These are phyloP conservation scores for Conticribra weissflogii DNA, from an alignment of 108 stramenopile species.

Conservation along the genomic window DNA sequence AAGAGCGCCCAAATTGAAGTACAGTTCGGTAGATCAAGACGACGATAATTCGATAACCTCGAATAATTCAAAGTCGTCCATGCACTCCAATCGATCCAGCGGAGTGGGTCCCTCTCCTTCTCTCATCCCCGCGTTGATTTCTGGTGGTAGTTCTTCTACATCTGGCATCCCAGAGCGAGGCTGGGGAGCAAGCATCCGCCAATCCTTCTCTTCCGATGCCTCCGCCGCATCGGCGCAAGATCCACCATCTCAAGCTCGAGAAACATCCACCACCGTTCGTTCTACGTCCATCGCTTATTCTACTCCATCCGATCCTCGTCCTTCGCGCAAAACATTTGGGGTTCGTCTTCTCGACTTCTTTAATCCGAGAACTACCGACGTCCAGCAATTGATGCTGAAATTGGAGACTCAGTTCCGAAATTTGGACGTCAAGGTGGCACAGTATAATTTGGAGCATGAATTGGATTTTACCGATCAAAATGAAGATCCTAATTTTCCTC, in stretches of 20 bases:
- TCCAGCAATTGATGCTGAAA: conserved; percentile 30
- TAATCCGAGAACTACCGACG: conserved; percentile 31
- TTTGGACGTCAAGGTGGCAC: conserved; percentile 22
- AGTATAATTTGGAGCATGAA: conserved; percentile 5
- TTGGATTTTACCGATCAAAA: not conserved
- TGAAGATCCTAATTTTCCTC: not conserved
- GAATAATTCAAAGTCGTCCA: not conserved
- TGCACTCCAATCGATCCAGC: no score
- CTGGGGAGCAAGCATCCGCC: not conserved
- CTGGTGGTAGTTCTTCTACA: not conserved
- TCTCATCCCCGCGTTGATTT: not conserved
- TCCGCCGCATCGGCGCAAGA: not conserved
- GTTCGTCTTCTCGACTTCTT: conserved; percentile 26
- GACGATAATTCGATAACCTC: not conserved
- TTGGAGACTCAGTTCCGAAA: conserved; percentile 39
- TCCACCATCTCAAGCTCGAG: not conserved
- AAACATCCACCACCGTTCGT: not conserved
- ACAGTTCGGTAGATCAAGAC: no score
- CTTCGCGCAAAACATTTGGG: conserved; percentile 2
- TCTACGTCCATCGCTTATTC: not conserved
- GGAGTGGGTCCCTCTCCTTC: not conserved
- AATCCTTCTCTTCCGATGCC: not conserved
- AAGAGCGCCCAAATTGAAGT: not conserved
- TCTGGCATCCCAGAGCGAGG: not conserved
- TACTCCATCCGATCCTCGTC: not conserved